Evolutionary conservation across 2,329 filamentous ascomycete species (phyloP), one percentile per base, ranked within the genome.

Genomic region (Aspergillus sp.): DNA sequence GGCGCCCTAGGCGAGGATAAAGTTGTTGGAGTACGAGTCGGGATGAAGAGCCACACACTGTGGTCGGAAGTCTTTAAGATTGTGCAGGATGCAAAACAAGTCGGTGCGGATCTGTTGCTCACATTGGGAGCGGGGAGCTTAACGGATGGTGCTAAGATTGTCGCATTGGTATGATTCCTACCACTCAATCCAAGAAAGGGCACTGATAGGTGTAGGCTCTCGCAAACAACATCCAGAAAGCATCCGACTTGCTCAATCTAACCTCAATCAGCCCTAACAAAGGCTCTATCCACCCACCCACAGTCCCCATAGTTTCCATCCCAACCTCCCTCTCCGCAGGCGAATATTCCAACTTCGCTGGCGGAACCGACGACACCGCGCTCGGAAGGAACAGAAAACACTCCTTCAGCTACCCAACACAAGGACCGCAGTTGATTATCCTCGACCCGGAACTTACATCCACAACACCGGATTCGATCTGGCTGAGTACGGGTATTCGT

Each of bases 401-500:
- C 48, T 60, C 59, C 45, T 73, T 73, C 48, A 53, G 60, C 25
- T 43, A 55, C 7, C 67, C 72, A 0, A 59, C 64, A 4, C 67
- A 69, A 25, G 72, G 74, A 0, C 72, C 79, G 0, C 61, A 72
- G 4, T 68, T 84, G 3, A 68, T 83, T 4, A 76, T 84, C 33
- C 73, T 82, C 2, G 80, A 83, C 48, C 76, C 80, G 2, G 64
- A 69, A 12, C 65, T 83, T 0, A 71, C 70, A 13, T 60, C 66
- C 2, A 75, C 74, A 0, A 82, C 79, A 0, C 80, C 80, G 0
- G 63, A 68, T 1, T 64, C 65, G 17, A 68, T 81, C 17, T 84
- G 80, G 80, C 64, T 83, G 1, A 77, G 74, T 39, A 80, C 78
- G 0, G 81, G 81, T 0, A 68, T 83, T 6, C 68, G 79, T 7